Conservation (phyloP, 1,284 basidiomycete genomes). For the Neonothopanus nambi region DNA sequence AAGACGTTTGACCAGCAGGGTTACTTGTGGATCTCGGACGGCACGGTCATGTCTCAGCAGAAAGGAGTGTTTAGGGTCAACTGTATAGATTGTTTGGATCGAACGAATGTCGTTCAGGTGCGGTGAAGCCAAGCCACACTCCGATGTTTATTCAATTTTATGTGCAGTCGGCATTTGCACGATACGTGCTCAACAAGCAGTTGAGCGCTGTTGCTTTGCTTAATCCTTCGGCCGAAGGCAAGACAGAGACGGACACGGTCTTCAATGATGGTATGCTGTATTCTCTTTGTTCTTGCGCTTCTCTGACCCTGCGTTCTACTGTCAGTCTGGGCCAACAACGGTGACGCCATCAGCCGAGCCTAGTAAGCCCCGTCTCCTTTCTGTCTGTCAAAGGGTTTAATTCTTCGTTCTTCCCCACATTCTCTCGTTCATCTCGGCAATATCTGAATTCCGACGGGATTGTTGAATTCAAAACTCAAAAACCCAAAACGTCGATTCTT, state of each 20-base stretch:
- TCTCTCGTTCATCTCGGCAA: background rate
- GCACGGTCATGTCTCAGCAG: constrained; percentile 75
- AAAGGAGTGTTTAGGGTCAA: constrained; percentile 85
- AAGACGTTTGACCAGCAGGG: constrained; percentile 78
- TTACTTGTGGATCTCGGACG: constrained; percentile 85
- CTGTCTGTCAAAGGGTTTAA: background rate
- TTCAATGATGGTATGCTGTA: constrained; percentile 78
- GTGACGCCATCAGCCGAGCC: constrained; percentile 82
- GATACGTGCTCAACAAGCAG: constrained; percentile 80
- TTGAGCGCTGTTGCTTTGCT: constrained; percentile 78
- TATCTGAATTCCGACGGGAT: background rate
- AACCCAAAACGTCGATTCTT: background rate
- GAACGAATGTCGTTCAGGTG: constrained; percentile 89
- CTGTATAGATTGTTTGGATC: constrained; percentile 91
- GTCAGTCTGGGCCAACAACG: constrained; percentile 96
- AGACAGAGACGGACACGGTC: constrained; percentile 69
- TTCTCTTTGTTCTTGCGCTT: background rate
- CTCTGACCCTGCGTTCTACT: constrained; percentile 9
- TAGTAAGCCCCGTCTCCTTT: constrained; percentile 65
- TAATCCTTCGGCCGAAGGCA: constrained; percentile 48
- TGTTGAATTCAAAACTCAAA: background rate
- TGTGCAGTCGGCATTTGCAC: constrained; percentile 82
- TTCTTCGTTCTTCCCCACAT: background rate
- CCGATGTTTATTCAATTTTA: background rate
- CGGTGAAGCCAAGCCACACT: constrained; percentile 16